A percentile compares a stretch with the other conserved stretches of the same genome.
Evolutionary conservation across 345 rosid genomes (phyloP).

Genomic region (Angophora floribunda): DNA sequence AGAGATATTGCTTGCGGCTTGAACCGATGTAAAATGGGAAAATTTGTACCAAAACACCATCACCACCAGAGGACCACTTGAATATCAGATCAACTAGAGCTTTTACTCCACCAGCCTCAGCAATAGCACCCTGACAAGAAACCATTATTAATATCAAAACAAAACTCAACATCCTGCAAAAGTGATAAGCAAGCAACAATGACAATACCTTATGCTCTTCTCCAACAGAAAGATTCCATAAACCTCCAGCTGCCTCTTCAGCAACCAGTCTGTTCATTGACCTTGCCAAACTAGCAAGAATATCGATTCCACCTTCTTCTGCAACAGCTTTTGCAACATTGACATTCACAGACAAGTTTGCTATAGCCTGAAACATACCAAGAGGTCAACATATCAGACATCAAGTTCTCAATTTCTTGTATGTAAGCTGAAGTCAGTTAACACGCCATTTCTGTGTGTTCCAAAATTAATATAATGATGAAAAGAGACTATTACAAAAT

Average conservation of each 20-base stretch:
- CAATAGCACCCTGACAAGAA: slow-evolving; percentile 51
- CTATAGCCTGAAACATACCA: slow-evolving; percentile 49
- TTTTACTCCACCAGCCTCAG: slow-evolving; percentile 73
- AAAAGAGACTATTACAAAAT: background rate
- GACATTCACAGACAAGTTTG: slow-evolving; percentile 75
- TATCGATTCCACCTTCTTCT: slow-evolving; percentile 65
- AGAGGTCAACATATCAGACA: background rate
- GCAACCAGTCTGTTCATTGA: slow-evolving; percentile 78
- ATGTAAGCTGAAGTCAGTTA: background rate
- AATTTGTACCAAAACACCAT: slow-evolving; percentile 61
- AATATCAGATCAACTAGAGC: slow-evolving; percentile 74
- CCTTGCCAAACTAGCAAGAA: slow-evolving; percentile 62
- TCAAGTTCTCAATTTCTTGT: background rate
- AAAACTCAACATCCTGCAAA: background rate
- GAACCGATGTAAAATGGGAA: background rate
- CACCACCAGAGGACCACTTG: slow-evolving; percentile 70
- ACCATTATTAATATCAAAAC: background rate
- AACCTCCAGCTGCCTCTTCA: slow-evolving; percentile 88
- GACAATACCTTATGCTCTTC: slow-evolving; percentile 72
- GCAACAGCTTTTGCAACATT: slow-evolving; percentile 83
- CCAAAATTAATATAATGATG: background rate
- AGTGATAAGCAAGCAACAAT: background rate
- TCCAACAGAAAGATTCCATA: slow-evolving; percentile 89
- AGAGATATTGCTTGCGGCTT: background rate
- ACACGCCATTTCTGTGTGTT: background rate